These are phyloP conservation scores for Dacryopinax spathularia DNA, from an alignment of 768 basidiomycete species.

Conservation along the genomic window DNA sequence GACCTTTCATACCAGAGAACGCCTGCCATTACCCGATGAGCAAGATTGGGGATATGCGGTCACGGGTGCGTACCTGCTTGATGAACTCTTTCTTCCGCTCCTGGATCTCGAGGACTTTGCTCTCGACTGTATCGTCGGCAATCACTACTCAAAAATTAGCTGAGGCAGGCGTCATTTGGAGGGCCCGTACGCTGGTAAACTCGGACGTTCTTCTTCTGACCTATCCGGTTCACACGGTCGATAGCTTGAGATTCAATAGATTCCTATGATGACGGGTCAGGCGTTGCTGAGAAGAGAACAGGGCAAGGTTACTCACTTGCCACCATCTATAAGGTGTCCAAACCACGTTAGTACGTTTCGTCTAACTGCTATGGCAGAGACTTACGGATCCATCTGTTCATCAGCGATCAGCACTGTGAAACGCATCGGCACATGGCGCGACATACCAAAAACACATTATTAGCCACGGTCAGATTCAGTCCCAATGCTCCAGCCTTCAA, in stretches of 20 bases:
- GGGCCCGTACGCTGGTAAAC: slow-evolving; percentile 59
- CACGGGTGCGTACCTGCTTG: slow-evolving; percentile 39
- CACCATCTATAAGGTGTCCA: slow-evolving; percentile 82
- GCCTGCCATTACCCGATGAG: slow-evolving; percentile 39
- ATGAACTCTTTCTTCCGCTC: slow-evolving; percentile 69
- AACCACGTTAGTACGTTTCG: neutral
- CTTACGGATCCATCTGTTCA: slow-evolving; percentile 13
- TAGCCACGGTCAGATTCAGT: slow-evolving; percentile 76
- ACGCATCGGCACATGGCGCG: neutral
- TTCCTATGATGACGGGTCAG: slow-evolving; percentile 32
- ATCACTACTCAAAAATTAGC: slow-evolving; percentile 31
- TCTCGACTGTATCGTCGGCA: slow-evolving; percentile 77
- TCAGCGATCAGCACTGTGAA: slow-evolving; percentile 10
- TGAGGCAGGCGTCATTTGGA: neutral
- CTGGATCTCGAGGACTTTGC: slow-evolving; percentile 79
- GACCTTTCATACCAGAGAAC: slow-evolving; percentile 66
- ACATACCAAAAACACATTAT: slow-evolving; percentile 41
- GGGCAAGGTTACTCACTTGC: slow-evolving; percentile 34
- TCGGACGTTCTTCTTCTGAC: slow-evolving; percentile 67
- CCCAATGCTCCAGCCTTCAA: slow-evolving; percentile 78
- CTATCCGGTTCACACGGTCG: slow-evolving; percentile 35
- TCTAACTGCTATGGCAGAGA: neutral
- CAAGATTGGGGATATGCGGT: neutral
- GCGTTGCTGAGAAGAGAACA: neutral
- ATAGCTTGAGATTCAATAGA: slow-evolving; percentile 72